These are phyloP conservation scores for Pyricularia pennisetigena DNA, from an alignment of 2,329 filamentous ascomycete species.

Conservation along the genomic window DNA sequence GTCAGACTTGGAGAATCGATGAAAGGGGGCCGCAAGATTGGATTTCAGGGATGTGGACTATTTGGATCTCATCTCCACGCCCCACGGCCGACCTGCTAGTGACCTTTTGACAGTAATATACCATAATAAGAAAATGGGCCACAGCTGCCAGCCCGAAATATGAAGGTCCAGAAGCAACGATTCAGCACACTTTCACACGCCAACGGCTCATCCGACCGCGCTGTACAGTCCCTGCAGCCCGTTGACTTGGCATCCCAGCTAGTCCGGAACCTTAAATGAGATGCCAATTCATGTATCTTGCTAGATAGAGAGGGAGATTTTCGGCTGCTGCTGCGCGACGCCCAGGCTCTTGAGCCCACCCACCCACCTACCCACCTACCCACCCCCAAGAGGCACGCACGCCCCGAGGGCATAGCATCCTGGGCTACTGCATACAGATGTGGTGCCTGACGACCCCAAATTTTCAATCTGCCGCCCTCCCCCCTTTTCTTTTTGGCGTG, in stretches of 20 bases:
- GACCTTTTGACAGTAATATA: background rate
- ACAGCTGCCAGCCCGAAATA: background rate
- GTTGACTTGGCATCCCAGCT: background rate
- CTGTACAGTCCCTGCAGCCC: background rate
- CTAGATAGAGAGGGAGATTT: background rate
- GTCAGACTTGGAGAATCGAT: background rate
- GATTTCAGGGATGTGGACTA: background rate
- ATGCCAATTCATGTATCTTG: background rate
- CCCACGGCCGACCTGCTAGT: background rate
- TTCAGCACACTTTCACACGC: background rate
- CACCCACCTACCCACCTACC: too few relatives aligned
- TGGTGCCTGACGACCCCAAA: background rate
- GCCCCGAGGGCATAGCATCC: background rate
- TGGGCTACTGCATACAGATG: background rate
- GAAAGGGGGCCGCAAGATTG: background rate
- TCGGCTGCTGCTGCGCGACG: background rate
- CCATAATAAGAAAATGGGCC: background rate
- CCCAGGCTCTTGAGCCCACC: too few relatives aligned
- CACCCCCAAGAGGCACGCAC: background rate
- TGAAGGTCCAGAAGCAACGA: background rate
- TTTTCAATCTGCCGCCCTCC: background rate
- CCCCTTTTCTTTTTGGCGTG: background rate
- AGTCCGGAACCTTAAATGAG: background rate
- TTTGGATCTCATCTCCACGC: background rate
- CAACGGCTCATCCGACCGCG: background rate